These are phyloP conservation scores for Zymoseptoria ardabiliae DNA, from an alignment of 2,329 filamentous ascomycete species.

Conservation along the genomic window DNA sequence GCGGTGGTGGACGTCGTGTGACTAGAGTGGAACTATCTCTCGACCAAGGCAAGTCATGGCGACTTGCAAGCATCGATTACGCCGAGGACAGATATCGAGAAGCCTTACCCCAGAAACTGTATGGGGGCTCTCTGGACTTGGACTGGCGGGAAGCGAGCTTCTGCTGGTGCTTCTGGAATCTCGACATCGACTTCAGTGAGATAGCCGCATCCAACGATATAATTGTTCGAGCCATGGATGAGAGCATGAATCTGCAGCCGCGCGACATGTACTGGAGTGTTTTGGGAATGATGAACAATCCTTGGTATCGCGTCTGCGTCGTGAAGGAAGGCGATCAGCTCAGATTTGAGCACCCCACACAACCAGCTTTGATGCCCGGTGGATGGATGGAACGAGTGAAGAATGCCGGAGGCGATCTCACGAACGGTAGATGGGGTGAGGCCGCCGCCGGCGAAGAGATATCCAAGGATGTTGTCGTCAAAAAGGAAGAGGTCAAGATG, in stretches of 20 bases:
- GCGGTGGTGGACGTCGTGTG: constrained; percentile 75
- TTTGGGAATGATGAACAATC: constrained; percentile 96
- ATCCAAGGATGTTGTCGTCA: constrained; percentile 39
- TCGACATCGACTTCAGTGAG: constrained; percentile 58
- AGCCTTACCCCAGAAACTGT: constrained; percentile 56
- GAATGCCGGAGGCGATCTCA: constrained; percentile 69
- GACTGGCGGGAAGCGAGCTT: constrained; percentile 74
- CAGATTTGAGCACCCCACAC: constrained; percentile 82
- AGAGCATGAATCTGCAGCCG: constrained; percentile 77
- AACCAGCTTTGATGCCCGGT: constrained; percentile 66
- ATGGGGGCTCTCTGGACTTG: constrained; percentile 71
- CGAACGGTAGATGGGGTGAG: constrained; percentile 82
- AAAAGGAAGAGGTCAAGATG: constrained; percentile 65
- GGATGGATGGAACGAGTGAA: constrained; percentile 95
- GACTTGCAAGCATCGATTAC: constrained; percentile 68
- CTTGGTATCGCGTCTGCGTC: constrained; percentile 80
- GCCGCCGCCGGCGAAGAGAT: constrained; percentile 48
- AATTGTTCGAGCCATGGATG: constrained; percentile 81
- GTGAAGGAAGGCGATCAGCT: constrained; percentile 57
- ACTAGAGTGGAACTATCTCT: constrained; percentile 77
- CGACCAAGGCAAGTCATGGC: constrained; percentile 76
- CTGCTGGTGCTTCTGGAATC: constrained; percentile 88
- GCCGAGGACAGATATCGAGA: constrained; percentile 78
- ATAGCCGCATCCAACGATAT: constrained; percentile 62
- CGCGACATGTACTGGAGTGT: constrained; percentile 96